These are phyloP conservation scores for Oryza punctata DNA, from an alignment of 176 grass and related monocot species.

Conservation along the genomic window DNA sequence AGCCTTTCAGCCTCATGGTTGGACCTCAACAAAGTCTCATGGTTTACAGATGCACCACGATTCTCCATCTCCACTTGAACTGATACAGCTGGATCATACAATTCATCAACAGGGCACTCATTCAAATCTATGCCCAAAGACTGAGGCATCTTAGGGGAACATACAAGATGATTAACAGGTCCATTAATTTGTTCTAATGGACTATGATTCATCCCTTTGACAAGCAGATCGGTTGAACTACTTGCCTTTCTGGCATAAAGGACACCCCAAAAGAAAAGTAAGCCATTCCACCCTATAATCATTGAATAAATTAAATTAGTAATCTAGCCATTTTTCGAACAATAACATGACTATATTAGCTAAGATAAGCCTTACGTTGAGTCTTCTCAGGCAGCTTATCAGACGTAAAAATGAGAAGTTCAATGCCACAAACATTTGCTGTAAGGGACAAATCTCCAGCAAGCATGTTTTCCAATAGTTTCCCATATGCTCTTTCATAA, in stretches of 20 bases:
- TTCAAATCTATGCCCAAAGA: constrained; percentile 69
- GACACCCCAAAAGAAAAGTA: constrained; percentile 90
- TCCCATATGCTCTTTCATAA: constrained; percentile 71
- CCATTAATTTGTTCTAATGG: constrained; percentile 21
- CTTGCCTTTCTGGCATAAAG: constrained; percentile 58
- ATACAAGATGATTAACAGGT: constrained; percentile 39
- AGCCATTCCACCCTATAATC: constrained; percentile 89
- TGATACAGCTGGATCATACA: constrained; percentile 33
- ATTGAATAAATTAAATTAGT: constrained; percentile 39
- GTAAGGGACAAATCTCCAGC: constrained; percentile 72
- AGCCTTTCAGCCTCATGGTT: constrained; percentile 35
- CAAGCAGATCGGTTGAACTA: constrained; percentile 26
- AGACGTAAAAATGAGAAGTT: constrained; percentile 95
- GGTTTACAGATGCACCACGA: constrained; percentile 32
- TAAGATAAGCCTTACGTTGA: constrained; percentile 71
- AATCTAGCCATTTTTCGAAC: constrained; percentile 20
- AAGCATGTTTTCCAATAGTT: constrained; percentile 72
- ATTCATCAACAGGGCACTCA: constrained; percentile 57
- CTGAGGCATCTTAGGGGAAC: constrained; percentile 45
- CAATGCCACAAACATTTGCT: constrained; percentile 58
- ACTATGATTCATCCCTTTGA: constrained; percentile 27
- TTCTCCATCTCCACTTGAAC: constrained; percentile 41
- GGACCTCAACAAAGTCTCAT: constrained; percentile 24
- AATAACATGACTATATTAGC: constrained; percentile 13
- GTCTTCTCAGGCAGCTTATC: constrained; percentile 70